Evolutionary conservation across 495 filamentous ascomycete species (phyloP).

Genomic region (Saxophila tyrrhenica): DNA sequence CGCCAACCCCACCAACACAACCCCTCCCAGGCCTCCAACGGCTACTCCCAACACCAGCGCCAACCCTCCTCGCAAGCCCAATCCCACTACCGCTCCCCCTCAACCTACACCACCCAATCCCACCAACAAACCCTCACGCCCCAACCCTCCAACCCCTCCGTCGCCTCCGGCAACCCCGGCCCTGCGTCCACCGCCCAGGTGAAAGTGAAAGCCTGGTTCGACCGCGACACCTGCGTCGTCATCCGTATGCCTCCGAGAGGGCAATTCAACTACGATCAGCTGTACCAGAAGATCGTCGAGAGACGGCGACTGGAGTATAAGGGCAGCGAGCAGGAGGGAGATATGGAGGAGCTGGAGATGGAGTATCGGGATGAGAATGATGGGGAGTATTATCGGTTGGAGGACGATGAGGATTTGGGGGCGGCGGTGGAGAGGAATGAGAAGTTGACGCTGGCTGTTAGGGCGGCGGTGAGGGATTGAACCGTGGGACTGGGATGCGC

Average conservation of each 20-base stretch:
- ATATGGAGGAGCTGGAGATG: conserved; percentile 60
- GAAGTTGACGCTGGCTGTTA: conserved; percentile 74
- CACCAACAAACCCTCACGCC: conserved; percentile 30
- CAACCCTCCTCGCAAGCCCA: not conserved
- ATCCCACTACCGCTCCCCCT: conserved; percentile 11
- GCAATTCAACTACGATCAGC: conserved; percentile 55
- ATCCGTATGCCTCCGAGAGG: conserved; percentile 61
- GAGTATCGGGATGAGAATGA: conserved; percentile 81
- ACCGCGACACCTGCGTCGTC: conserved; percentile 78
- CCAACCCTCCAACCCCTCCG: conserved; percentile 24
- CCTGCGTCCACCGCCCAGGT: conserved; percentile 38
- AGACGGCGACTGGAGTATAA: conserved; percentile 28
- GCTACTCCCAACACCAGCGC: conserved; percentile 5
- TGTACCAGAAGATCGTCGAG: conserved; percentile 58
- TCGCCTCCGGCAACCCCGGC: conserved; percentile 41
- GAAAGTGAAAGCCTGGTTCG: conserved; percentile 86
- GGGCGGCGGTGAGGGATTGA: conserved; percentile 72
- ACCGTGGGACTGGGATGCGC: too few relatives aligned
- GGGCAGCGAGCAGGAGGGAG: conserved; percentile 30
- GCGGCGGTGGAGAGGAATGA: conserved; percentile 70
- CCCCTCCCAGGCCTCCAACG: conserved; percentile 7
- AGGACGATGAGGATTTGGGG: conserved; percentile 70
- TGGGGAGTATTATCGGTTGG: conserved; percentile 57
- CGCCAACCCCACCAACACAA: conserved; percentile 4
- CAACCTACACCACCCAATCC: conserved; percentile 29